These are phyloP conservation scores for Pseudogymnoascus sp. DNA, from an alignment of 2,329 filamentous ascomycete species.

Conservation along the genomic window DNA sequence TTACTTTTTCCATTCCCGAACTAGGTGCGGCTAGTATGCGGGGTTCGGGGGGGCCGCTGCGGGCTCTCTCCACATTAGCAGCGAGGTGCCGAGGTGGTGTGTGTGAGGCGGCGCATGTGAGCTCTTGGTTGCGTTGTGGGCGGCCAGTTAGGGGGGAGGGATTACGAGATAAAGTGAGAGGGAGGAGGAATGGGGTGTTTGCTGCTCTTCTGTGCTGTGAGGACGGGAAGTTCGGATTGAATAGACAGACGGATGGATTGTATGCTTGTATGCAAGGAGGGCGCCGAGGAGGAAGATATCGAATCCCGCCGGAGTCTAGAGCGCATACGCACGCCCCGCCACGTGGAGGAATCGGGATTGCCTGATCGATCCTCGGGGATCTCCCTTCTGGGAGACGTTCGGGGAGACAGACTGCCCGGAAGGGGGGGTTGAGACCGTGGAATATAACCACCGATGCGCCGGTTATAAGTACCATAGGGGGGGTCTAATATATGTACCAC, in stretches of 20 bases:
- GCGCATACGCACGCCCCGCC: not conserved
- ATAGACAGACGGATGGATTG: not conserved
- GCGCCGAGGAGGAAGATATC: not conserved
- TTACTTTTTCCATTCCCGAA: not conserved
- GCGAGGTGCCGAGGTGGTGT: not conserved
- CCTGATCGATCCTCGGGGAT: not conserved
- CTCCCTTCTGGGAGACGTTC: not conserved
- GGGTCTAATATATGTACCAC: not conserved
- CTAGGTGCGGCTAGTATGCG: not conserved
- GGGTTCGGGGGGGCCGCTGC: not conserved
- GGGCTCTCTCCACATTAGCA: not conserved
- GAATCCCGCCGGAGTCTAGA: conserved; percentile 1
- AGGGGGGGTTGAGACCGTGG: not conserved
- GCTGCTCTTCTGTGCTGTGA: too few relatives aligned
- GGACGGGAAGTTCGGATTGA: not conserved
- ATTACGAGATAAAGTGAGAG: not conserved
- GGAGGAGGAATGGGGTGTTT: not conserved
- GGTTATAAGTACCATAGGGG: not conserved
- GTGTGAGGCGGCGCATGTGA: not conserved
- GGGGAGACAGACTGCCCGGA: not conserved
- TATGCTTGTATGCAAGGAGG: not conserved
- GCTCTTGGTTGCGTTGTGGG: not conserved
- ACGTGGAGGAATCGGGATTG: not conserved
- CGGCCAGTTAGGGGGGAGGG: not conserved
- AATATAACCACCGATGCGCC: not conserved